Conservation (phyloP, 2,329 filamentous ascomycete genomes). For the Alternaria arborescens region DNA sequence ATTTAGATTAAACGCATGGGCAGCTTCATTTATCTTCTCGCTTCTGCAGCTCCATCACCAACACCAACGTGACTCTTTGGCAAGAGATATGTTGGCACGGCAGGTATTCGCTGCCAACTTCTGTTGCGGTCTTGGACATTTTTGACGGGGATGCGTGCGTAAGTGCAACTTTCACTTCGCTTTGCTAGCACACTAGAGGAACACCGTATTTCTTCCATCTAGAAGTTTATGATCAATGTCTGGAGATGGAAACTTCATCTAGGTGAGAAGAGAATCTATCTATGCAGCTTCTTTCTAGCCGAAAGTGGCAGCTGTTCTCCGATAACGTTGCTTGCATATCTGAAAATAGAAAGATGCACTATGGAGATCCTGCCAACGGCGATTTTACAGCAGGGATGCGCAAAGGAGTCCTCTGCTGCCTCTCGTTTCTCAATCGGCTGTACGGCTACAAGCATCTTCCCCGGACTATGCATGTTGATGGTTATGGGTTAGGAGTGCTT, state of each 20-base stretch:
- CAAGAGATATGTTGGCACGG: background rate
- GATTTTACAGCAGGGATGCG: constrained; percentile 10
- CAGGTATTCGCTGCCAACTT: background rate
- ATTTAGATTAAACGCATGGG: constrained; percentile 27
- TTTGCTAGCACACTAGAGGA: too few relatives aligned
- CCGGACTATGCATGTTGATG: background rate
- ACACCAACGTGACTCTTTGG: background rate
- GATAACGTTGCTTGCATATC: background rate
- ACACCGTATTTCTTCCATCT: too few relatives aligned
- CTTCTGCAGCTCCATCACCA: constrained; percentile 11
- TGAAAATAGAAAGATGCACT: constrained; percentile 16
- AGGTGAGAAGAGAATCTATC: background rate
- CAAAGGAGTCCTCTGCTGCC: background rate
- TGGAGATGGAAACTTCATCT: background rate
- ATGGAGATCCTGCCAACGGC: constrained; percentile 19
- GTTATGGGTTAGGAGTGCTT: background rate
- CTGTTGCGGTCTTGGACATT: too few relatives aligned
- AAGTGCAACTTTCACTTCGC: too few relatives aligned
- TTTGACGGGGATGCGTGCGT: too few relatives aligned
- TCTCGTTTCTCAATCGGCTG: background rate
- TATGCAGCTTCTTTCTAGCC: too few relatives aligned
- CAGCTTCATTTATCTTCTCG: constrained; percentile 19
- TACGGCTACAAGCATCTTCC: background rate
- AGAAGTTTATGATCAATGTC: too few relatives aligned
- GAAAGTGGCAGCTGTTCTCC: background rate